These are phyloP conservation scores for Microcos paniculata DNA, from an alignment of 345 rosid genomes.

Conservation along the genomic window DNA sequence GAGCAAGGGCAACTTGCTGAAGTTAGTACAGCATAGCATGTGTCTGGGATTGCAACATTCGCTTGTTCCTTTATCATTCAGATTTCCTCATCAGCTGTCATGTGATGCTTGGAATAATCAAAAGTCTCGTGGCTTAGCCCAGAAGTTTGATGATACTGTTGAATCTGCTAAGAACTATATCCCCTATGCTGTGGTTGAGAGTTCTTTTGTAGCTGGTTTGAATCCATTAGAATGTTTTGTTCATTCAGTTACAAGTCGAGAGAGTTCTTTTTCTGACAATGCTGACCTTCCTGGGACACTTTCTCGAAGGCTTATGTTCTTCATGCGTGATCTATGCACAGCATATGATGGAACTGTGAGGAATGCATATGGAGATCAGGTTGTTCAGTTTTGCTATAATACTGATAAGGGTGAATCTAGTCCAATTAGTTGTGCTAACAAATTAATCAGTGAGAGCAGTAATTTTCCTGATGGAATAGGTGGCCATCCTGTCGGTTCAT, in stretches of 20 bases:
- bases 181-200: slow-evolving; percentile 72
- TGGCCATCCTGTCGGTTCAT: slow-evolving; percentile 77
- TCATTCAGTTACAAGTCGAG: slow-evolving; percentile 82
- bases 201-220: slow-evolving; percentile 69
- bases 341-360: slow-evolving; percentile 93
- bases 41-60: slow-evolving; percentile 87
- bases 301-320: slow-evolving; percentile 76
- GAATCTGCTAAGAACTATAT: slow-evolving; percentile 56
- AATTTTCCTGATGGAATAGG: slow-evolving; percentile 35
- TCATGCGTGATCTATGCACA: slow-evolving; percentile 71
- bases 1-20: slow-evolving; percentile 86
- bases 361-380: slow-evolving; percentile 71
- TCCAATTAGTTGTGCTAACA: not conserved
- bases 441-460: not conserved
- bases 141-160: slow-evolving; percentile 25
- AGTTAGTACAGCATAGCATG: slow-evolving; percentile 85
- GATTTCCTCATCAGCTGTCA: slow-evolving; percentile 69
- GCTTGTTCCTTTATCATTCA: slow-evolving; percentile 71
- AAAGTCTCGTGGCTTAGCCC: slow-evolving; percentile 20
- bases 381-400: slow-evolving; percentile 70
- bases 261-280: slow-evolving; percentile 84
- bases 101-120: slow-evolving; percentile 68
- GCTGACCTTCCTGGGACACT: slow-evolving; percentile 96
- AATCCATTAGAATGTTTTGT: slow-evolving; percentile 83
- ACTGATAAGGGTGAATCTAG: slow-evolving; percentile 23